Evolutionary conservation across 371 early-diverging fungal species (phyloP).

Genomic region (Apophysomyces variabilis): DNA sequence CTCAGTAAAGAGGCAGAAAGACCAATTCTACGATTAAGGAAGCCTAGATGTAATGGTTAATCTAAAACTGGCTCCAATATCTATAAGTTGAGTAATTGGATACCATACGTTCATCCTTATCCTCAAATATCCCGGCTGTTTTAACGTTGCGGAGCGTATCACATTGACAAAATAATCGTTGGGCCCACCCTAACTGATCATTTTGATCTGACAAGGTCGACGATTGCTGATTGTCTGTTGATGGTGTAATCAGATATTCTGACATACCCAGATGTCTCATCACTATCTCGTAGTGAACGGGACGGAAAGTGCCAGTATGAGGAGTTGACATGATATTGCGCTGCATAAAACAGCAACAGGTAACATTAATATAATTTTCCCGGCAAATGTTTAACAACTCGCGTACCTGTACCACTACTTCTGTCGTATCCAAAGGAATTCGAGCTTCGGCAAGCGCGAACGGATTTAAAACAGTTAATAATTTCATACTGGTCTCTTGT

Average conservation of each 20-base stretch:
- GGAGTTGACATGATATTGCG: constrained; percentile 46
- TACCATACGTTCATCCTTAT: constrained; percentile 31
- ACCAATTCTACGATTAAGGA: constrained; percentile 32
- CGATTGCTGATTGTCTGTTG: not conserved
- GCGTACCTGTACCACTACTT: not conserved
- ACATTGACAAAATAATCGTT: constrained; percentile 43
- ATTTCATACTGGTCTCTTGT: constrained; percentile 27
- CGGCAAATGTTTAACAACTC: not conserved
- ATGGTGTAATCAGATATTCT: constrained; percentile 27
- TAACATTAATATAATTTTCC: not conserved
- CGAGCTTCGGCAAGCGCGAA: constrained; percentile 30
- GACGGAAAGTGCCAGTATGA: constrained; percentile 52
- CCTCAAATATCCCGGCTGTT: constrained; percentile 18
- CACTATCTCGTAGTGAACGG: constrained; percentile 49
- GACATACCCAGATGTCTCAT: constrained; percentile 46
- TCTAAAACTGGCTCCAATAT: not conserved
- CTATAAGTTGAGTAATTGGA: not conserved
- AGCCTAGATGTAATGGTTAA: not conserved
- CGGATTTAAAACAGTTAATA: constrained; percentile 30
- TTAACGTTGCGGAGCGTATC: constrained; percentile 34
- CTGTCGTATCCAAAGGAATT: constrained; percentile 7
- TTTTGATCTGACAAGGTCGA: constrained; percentile 1
- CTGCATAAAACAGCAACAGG: not conserved
- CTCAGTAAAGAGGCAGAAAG: constrained; percentile 34
- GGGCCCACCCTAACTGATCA: constrained; percentile 31